Conservation (phyloP, 148 eudicot species). For the Persicaria maculosa region DNA sequence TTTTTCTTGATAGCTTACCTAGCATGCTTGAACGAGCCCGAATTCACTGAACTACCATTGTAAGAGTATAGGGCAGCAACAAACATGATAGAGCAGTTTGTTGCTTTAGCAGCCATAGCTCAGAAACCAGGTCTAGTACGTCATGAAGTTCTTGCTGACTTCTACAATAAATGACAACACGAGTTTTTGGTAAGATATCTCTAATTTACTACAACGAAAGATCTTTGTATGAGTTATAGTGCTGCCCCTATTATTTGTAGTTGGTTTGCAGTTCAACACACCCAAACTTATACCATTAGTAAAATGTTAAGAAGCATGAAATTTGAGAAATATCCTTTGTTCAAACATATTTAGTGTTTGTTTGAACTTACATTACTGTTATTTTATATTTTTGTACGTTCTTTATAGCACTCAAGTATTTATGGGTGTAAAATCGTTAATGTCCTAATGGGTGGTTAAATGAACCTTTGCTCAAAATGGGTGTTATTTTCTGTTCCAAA, state of each 20-base stretch:
- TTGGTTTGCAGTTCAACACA: background rate
- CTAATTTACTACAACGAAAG: background rate
- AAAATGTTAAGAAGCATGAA: too few species aligned
- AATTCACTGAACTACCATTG: constrained; percentile 60
- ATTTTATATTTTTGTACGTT: too few species aligned
- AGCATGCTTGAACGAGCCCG: constrained; percentile 58
- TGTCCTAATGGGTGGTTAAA: too few species aligned
- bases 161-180: constrained; percentile 84
- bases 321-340: too few species aligned
- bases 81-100: constrained; percentile 90
- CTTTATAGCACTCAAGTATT: too few species aligned
- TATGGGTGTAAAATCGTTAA: too few species aligned
- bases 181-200: constrained; percentile 59
- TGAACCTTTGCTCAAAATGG: too few species aligned
- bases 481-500: too few species aligned
- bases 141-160: constrained; percentile 79
- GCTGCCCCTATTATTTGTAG: background rate
- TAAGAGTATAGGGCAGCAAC: constrained; percentile 80
- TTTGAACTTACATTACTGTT: too few species aligned
- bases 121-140: constrained; percentile 70
- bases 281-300: background rate
- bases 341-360: too few species aligned
- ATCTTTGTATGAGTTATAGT: background rate
- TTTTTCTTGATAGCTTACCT: constrained; percentile 57
- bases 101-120: constrained; percentile 74